Evolutionary conservation across 2,329 filamentous ascomycete species (phyloP).

Genomic region (Tolypocladium paradoxum): DNA sequence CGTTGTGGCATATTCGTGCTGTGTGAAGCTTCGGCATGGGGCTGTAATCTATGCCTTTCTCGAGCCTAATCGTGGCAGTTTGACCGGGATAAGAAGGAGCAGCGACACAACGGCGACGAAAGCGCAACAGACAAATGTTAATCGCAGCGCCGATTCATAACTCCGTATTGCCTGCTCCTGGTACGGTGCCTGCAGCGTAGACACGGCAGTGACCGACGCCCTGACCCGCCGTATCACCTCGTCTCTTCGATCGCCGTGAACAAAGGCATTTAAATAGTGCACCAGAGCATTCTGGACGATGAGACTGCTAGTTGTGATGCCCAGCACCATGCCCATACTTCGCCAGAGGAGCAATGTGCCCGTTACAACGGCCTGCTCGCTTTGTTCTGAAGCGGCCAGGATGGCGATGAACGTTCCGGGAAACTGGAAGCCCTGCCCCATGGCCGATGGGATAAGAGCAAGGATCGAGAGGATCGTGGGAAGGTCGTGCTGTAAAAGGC

Average conservation of each 20-base stretch:
- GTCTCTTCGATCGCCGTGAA: conserved; percentile 47
- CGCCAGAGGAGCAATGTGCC: conserved; percentile 63
- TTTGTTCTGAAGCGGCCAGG: conserved; percentile 46
- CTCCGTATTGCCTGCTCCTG: conserved; percentile 44
- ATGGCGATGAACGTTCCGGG: conserved; percentile 53
- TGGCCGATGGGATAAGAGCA: conserved; percentile 42
- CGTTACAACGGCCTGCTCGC: conserved; percentile 58
- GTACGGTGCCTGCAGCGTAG: conserved; percentile 30
- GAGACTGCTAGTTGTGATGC: conserved; percentile 58
- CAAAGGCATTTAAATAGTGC: conserved; percentile 45
- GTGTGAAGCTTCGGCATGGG: no score
- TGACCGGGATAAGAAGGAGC: conserved; percentile 37
- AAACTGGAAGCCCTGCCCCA: conserved; percentile 55
- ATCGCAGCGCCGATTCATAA: conserved; percentile 39
- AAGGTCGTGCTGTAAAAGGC: conserved; percentile 37
- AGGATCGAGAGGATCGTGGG: conserved; percentile 41
- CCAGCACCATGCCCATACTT: conserved; percentile 59
- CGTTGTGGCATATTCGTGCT: no score
- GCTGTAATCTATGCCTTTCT: conserved; percentile 16
- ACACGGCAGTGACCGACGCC: conserved; percentile 42
- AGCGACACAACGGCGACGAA: conserved; percentile 36
- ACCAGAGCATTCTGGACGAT: conserved; percentile 62
- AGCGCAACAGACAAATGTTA: conserved; percentile 33
- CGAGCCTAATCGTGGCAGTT: conserved; percentile 40
- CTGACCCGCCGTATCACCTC: conserved; percentile 40